Conservation (phyloP, 257 asterid species). For the Ilex aquifolium region DNA sequence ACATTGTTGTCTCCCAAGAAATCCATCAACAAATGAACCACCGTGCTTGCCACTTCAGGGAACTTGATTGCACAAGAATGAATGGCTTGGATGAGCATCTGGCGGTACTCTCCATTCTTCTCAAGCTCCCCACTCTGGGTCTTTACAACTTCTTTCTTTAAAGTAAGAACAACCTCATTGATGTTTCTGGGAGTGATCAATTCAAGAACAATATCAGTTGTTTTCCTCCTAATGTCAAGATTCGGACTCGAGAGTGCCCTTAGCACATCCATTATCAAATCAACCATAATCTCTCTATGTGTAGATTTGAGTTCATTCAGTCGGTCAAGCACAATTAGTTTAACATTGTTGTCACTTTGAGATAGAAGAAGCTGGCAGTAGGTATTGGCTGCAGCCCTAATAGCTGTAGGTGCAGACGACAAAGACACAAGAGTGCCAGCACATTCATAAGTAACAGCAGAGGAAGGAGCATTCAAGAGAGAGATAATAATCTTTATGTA, state of each 20-base stretch:
- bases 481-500: conserved; percentile 82
- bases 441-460: conserved; percentile 86
- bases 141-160: conserved; percentile 93
- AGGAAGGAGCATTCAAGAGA: conserved; percentile 69
- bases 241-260: conserved; percentile 89
- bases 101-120: conserved; percentile 90
- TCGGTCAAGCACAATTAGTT: conserved; percentile 84
- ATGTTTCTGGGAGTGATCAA: conserved; percentile 77
- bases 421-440: conserved; percentile 90
- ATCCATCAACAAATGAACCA: conserved; percentile 91
- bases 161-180: conserved; percentile 79
- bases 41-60: conserved; percentile 96
- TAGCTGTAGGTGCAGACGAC: conserved; percentile 92
- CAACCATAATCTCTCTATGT: conserved; percentile 76
- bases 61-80: conserved; percentile 92
- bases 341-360: conserved; percentile 87
- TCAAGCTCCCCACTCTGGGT: conserved; percentile 89
- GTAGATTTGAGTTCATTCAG: conserved; percentile 69
- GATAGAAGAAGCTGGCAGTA: conserved; percentile 85
- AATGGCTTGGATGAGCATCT: conserved; percentile 93
- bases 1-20: conserved; percentile 92
- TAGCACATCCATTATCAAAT: conserved; percentile 85
- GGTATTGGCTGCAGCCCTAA: conserved; percentile 88
- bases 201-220: conserved; percentile 90
- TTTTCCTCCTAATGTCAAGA: conserved; percentile 77